phyloP scores from a whole-genome alignment of 2,329 filamentous ascomycete genomes.

The Macroventuria anomochaeta region DNA sequence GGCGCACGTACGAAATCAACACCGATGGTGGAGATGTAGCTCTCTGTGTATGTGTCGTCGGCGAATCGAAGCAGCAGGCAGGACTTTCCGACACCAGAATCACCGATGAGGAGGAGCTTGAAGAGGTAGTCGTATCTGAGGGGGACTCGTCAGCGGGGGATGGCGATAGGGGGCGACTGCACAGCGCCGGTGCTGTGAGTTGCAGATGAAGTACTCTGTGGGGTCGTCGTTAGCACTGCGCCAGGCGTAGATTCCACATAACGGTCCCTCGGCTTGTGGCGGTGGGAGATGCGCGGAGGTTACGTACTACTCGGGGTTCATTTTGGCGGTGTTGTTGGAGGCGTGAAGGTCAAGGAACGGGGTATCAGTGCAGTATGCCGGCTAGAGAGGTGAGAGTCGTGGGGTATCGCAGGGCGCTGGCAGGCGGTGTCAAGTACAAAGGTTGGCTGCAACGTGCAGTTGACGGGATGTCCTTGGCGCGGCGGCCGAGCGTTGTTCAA shows the following conservation, averaged over 20 bases:
- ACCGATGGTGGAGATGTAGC: constrained; percentile 99
- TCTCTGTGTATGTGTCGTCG: constrained; percentile 91
- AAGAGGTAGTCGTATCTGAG: constrained; percentile 99
- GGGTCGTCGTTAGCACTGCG: constrained; percentile 34
- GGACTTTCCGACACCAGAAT: constrained; percentile 99
- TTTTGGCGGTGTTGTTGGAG: constrained; percentile 58
- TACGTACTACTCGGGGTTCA: constrained; percentile 93
- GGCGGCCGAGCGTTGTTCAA: constrained; percentile 18
- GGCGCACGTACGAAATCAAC: constrained; percentile 75
- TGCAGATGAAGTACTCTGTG: constrained; percentile 31
- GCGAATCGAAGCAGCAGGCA: constrained; percentile 97
- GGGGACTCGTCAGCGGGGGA: constrained; percentile 30
- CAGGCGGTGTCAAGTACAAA: constrained; percentile 33
- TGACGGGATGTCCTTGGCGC: constrained; percentile 15
- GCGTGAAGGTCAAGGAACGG: constrained; percentile 17
- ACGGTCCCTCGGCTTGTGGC: constrained; percentile 31
- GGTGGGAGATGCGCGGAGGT: constrained; percentile 38
- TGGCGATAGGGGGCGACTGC: constrained; percentile 8
- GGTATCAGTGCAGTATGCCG: constrained; percentile 15
- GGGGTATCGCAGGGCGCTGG: constrained; percentile 35
- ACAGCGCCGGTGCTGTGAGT: constrained; percentile 1
- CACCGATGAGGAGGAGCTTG: constrained; percentile 99
- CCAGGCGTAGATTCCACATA: constrained; percentile 13
- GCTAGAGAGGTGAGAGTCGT: constrained; percentile 18
- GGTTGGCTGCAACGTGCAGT: constrained; percentile 21